Conservation (phyloP, 371 early-diverging fungal species). For the Mucor piriformis region DNA sequence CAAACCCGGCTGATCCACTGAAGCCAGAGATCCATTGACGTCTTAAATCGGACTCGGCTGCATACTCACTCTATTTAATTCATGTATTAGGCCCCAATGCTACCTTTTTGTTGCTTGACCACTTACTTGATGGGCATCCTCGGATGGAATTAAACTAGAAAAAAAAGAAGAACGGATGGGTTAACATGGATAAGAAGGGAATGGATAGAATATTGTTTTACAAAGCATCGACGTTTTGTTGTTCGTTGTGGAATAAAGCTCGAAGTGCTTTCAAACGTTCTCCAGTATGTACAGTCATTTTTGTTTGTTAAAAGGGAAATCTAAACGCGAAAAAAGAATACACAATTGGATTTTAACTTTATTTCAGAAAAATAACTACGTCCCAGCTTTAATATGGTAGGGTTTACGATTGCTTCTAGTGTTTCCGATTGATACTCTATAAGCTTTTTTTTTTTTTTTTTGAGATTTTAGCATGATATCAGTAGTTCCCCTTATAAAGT, state of each 20-base stretch:
- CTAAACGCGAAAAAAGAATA: constrained; percentile 11
- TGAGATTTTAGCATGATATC: no score
- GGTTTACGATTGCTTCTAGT: no score
- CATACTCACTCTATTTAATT: constrained; percentile 85
- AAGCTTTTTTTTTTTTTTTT: no score
- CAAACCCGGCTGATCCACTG: constrained; percentile 94
- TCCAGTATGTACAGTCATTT: constrained; percentile 25
- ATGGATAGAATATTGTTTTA: background rate
- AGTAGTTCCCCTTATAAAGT: no score
- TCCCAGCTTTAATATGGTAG: no score
- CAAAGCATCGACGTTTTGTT: constrained; percentile 27
- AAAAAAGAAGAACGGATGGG: background rate
- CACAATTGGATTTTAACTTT: no score
- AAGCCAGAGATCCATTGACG: constrained; percentile 93
- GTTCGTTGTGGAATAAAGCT: constrained; percentile 16
- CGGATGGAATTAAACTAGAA: constrained; percentile 70
- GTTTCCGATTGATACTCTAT: no score
- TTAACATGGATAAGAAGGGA: background rate
- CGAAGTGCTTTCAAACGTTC: constrained; percentile 27
- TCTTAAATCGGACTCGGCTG: constrained; percentile 84
- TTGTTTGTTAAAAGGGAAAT: background rate
- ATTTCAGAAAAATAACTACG: no score
- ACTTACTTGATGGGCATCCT: constrained; percentile 83
- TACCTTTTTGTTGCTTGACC: background rate
- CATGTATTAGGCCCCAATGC: background rate